Evolutionary conservation across 768 basidiomycete species (phyloP).

Genomic region (Russula virescens): DNA sequence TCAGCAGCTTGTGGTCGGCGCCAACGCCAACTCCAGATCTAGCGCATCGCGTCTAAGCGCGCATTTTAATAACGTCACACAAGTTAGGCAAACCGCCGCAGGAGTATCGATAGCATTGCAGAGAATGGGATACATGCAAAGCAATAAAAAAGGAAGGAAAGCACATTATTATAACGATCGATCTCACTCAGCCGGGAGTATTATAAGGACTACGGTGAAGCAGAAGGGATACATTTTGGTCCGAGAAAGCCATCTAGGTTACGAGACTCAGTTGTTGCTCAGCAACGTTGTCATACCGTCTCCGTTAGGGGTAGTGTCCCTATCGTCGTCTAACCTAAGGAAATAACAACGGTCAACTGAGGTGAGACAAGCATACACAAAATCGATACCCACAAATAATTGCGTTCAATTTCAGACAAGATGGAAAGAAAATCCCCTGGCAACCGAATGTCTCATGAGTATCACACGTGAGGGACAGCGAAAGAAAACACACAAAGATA

Average conservation of each 20-base stretch:
- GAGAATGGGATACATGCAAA: slow-evolving; percentile 6
- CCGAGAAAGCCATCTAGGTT: neutral
- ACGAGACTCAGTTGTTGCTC: slow-evolving; percentile 19
- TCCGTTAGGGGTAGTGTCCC: slow-evolving; percentile 55
- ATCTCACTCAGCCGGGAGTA: slow-evolving; percentile 1
- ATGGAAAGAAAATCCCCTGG: slow-evolving; percentile 91
- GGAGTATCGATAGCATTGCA: slow-evolving; percentile 15
- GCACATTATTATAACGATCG: neutral
- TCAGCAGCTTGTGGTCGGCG: too few relatives aligned
- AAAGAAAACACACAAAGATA: slow-evolving; percentile 62
- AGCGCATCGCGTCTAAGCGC: too few relatives aligned
- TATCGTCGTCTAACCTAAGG: slow-evolving; percentile 59
- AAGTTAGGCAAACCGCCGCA: neutral
- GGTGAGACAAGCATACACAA: neutral
- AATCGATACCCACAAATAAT: slow-evolving; percentile 61
- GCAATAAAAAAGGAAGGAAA: slow-evolving; percentile 9
- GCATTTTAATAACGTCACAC: neutral
- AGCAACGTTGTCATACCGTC: slow-evolving; percentile 44
- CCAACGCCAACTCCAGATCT: too few relatives aligned
- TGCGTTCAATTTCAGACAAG: slow-evolving; percentile 84
- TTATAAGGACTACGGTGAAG: slow-evolving; percentile 14
- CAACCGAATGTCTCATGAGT: neutral
- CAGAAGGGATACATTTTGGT: slow-evolving; percentile 9
- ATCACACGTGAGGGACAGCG: neutral
- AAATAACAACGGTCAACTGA: slow-evolving; percentile 1